Evolutionary conservation across 2,329 filamentous ascomycete genomes (phyloP), one percentile per base, ranked within the genome.

Genomic region (Fusarium nodosum): DNA sequence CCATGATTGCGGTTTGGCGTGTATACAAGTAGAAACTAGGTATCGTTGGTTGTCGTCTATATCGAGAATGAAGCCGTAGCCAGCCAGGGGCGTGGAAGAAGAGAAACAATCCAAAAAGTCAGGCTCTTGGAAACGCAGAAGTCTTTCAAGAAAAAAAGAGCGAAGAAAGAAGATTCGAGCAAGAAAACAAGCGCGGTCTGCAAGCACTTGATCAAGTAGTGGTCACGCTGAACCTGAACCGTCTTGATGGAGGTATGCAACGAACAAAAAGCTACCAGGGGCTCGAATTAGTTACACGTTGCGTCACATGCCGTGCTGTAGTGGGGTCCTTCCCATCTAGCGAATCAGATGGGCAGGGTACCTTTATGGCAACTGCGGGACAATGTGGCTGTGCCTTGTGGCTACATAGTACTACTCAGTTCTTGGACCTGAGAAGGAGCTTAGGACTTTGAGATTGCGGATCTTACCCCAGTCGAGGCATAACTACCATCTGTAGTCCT

Each of bases 1-100:
- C 91, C 94, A 97, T 97, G 66, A 55, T 83, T 74, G 74, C 58
- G 48, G 48, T 55, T 47, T 15, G 22, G 34, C 31, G 18, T 33
- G 9, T 13, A 7, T 31, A 7, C 45, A 10, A 41, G 28, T n/a
- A 9, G 22, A 41, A 15, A 28, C 41, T 33, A 9, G 36, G 16
- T 45, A 18, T 36, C 18, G 22, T 30, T 33, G 46, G 18, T 30
- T 38, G 46, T 31, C 30, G 45, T 31, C 26, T 24, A 41, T 65
- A 42, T 65, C 50, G 58, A 45, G 38, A 33, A 20, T 42, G 52
- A 33, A 41, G 39, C 22, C 41, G 20, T 34, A 33, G 26, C 44
- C 51, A 57, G 50, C 22, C 22, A 33, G 36, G 28, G 28, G 26
- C 22, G 13, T 28, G 8, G 11, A 15, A 31, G n/a, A 41, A 44